phyloP scores from a whole-genome alignment of 768 basidiomycete genomes.

The Serendipita sp. region DNA sequence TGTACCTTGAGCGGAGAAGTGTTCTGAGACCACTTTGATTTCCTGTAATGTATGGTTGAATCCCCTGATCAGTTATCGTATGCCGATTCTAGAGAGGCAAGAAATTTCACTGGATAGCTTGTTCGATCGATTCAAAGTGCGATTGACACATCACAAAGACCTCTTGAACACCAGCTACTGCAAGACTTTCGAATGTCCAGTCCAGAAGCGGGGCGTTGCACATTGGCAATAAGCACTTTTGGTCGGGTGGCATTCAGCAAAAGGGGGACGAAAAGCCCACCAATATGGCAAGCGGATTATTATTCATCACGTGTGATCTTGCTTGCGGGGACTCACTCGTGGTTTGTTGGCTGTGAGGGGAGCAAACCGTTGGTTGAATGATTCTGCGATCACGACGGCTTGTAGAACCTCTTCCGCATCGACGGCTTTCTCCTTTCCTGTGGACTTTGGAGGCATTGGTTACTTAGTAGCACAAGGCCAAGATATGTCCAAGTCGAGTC shows the following conservation, averaged over 20 bases:
- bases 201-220: conserved; percentile 87
- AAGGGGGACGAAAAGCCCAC: no score
- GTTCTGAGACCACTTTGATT: conserved; percentile 75
- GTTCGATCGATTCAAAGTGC: conserved; percentile 72
- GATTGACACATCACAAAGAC: conserved; percentile 91
- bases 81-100: conserved; percentile 3
- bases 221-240: conserved; percentile 77
- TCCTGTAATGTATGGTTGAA: conserved; percentile 28
- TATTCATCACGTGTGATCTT: not conserved
- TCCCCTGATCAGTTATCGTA: not conserved
- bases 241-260: not conserved
- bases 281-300: not conserved
- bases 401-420: conserved; percentile 70
- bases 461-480: not conserved
- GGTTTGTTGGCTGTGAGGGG: conserved; percentile 82
- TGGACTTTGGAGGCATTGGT: conserved; percentile 50
- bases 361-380: conserved; percentile 84
- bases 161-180: conserved; percentile 90
- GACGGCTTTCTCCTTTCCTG: conserved; percentile 46
- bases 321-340: conserved; percentile 37
- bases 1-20: conserved; percentile 67
- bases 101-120: conserved; percentile 57
- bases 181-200: conserved; percentile 93
- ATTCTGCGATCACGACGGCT: conserved; percentile 91
- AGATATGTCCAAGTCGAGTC: not conserved